Base-by-base conservation (phyloP, 345 rosid genomes). In the Camelina neglecta region DNA sequence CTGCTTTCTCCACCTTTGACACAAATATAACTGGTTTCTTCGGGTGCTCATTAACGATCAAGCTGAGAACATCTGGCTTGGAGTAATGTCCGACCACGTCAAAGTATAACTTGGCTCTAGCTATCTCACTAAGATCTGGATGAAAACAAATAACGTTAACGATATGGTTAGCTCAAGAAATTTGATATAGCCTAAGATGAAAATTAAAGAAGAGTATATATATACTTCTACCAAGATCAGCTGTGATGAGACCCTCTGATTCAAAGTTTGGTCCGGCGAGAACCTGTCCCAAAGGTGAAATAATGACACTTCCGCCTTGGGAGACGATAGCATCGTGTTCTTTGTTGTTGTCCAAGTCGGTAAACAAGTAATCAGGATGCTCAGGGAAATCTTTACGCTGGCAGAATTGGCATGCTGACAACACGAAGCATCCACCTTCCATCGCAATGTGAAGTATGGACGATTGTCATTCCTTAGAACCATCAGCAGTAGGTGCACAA, bases 401-500 rank as follows among this genome's bases (percentile, higher is more conserved):
- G 51, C 93, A 88, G 65, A 87, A 94, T 29, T 91, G 98, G 74
- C 93, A 90, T 26, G 95, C 96, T 11, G 91, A 85, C 69, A 92
- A 65, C 64, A 92, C 96, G 49, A 88, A 91, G 64, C 98, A 91
- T 83, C 96, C 96, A 51, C 97, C 98, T 75, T 93, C 97, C 5
- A 88, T 75, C 57, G 95, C 97, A 69, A 93, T 91, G 70, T 91
- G 96, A 23, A 85, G 79, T 89, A 94, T 85, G 1, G 95, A 83
- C 15, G 98, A 88, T 82, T 87, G 95, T 95, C 96, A 92, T 38
- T 75, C 66, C 0, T 69, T 79, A 54, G 92, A 75, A 11, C 84
- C 26, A 83, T 94, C 97, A 63, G 98, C 95, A 23, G 98, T 92
- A 3, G 97, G 98, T 41, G 96, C 96, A 82, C 98, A 91, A 79